Evolutionary conservation across 139 green algal genomes (phyloP), one percentile per base, ranked within the genome.

Genomic region (Diplosphaera chodatii): DNA sequence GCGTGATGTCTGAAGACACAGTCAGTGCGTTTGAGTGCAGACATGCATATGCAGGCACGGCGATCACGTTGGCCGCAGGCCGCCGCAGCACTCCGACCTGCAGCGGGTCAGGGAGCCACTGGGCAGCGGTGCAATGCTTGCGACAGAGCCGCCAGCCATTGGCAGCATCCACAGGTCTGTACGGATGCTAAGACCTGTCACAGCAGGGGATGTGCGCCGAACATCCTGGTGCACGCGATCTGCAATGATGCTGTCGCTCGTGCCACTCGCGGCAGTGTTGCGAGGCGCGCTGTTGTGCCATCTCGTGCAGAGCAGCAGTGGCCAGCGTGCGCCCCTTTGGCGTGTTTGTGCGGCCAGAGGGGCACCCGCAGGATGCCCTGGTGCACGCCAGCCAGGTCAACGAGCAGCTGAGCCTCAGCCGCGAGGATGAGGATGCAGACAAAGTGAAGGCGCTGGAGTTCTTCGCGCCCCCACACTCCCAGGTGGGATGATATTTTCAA

Each of bases 361-460:
- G 81, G 1, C 78, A 69, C 72, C 64, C 55, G 23, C 71, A 70
- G 62, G 65, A 87, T 62, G 81, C 70, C 4, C 69, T 87, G n/a
- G 76, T 87, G 31, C 78, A 87, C 76, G 55, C 63, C 59, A 70
- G 66, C 27, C 74, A 83, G 71, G 48, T 85, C 3, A 56, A 70
- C 15, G 80, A 83, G 18, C 71, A 80, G 1, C 15, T 86, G 0
- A 62, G 28, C 18, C 72, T 86, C 66, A 55, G 33, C 4, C 66
- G 74, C 2, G 80, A 86, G 6, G 83, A 88, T 23, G 77, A 82
- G 31, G 80, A 84, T 40, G 77, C 78, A 29, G 68, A 56, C 27
- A 84, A 84, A 68, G 66, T 84, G 27, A 80, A 79, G n/a, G 72
- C 78, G 0, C 68, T 88, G 68, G 78, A 87, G 68, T 87, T 75